Evolutionary conservation across 192 early-diverging fungal genomes (phyloP).

Genomic region (Blastocladiella britannica): DNA sequence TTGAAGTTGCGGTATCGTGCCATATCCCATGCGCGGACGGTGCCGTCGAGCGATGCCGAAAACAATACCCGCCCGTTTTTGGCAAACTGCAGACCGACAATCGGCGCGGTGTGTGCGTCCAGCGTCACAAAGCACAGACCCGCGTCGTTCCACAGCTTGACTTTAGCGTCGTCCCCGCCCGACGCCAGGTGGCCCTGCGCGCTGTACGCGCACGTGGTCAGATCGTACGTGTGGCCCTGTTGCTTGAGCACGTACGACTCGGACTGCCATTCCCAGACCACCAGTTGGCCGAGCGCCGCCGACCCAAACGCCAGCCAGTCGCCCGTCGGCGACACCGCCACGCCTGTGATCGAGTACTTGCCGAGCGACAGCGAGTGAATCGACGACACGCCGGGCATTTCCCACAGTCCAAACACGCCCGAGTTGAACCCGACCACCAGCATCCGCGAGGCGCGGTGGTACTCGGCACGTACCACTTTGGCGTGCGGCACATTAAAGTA

Average conservation of each 20-base stretch:
- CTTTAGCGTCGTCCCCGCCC: slow-evolving; percentile 88
- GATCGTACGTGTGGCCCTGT: slow-evolving; percentile 92
- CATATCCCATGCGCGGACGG: slow-evolving; percentile 93
- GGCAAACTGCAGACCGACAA: slow-evolving; percentile 71
- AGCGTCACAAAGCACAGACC: slow-evolving; percentile 99
- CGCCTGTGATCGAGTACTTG: slow-evolving; percentile 72
- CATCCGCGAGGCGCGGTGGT: slow-evolving; percentile 44
- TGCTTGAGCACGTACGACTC: slow-evolving; percentile 98
- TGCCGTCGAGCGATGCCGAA: slow-evolving; percentile 88
- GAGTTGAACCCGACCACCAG: slow-evolving; percentile 77
- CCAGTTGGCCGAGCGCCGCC: slow-evolving; percentile 72
- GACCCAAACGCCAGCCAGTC: slow-evolving; percentile 98
- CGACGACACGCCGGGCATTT: slow-evolving; percentile 78
- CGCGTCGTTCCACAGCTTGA: slow-evolving; percentile 93
- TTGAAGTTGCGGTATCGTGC: slow-evolving; percentile 96
- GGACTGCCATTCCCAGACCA: slow-evolving; percentile 99
- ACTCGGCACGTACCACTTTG: slow-evolving; percentile 58
- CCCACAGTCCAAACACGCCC: slow-evolving; percentile 96
- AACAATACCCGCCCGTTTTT: slow-evolving; percentile 83
- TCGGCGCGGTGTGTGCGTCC: slow-evolving; percentile 63
- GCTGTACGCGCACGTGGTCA: slow-evolving; percentile 72
- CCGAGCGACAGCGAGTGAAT: slow-evolving; percentile 93
- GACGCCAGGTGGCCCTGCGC: slow-evolving; percentile 87
- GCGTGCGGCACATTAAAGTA: slow-evolving; percentile 62
- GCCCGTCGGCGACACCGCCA: slow-evolving; percentile 69